phyloP scores from a whole-genome alignment of 192 early-diverging fungal species.

The Gigaspora rosea region DNA sequence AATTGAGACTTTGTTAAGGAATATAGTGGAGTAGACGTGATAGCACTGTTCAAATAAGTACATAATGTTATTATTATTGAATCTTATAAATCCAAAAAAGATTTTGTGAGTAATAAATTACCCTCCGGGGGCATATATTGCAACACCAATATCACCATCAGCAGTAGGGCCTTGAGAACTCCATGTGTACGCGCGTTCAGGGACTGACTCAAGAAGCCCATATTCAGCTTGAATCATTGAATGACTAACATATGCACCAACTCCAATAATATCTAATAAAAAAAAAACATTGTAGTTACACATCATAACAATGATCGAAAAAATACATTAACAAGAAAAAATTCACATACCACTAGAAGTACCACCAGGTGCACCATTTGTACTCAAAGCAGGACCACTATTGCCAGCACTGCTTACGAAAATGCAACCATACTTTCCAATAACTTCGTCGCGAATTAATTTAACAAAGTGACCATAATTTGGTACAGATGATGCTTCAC shows the following conservation, averaged over 20 bases:
- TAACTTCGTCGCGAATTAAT: conserved; percentile 76
- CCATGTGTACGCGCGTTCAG: conserved; percentile 87
- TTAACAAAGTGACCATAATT: conserved; percentile 82
- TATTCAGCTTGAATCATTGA: conserved; percentile 88
- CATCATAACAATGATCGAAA: neutral
- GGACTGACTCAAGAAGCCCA: conserved; percentile 74
- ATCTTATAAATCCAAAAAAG: neutral
- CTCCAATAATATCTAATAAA: conserved; percentile 71
- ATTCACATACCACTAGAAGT: conserved; percentile 52
- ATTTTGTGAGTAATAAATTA: neutral
- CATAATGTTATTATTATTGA: neutral
- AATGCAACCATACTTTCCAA: conserved; percentile 80
- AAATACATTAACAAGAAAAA: neutral
- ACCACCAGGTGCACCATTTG: conserved; percentile 83
- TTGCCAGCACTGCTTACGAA: conserved; percentile 93
- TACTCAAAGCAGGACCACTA: conserved; percentile 85
- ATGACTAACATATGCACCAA: conserved; percentile 88
- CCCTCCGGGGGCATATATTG: conserved; percentile 80
- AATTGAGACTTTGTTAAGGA: conserved; percentile 65
- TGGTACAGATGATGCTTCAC: conserved; percentile 74
- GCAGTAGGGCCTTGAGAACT: conserved; percentile 81
- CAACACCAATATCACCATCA: conserved; percentile 84
- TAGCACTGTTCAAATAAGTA: conserved; percentile 59
- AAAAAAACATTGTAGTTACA: neutral
- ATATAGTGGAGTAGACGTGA: conserved; percentile 88